Evolutionary conservation across 2,329 filamentous ascomycete genomes (phyloP).

Genomic region (Pseudocercospora pini-densiflorae): DNA sequence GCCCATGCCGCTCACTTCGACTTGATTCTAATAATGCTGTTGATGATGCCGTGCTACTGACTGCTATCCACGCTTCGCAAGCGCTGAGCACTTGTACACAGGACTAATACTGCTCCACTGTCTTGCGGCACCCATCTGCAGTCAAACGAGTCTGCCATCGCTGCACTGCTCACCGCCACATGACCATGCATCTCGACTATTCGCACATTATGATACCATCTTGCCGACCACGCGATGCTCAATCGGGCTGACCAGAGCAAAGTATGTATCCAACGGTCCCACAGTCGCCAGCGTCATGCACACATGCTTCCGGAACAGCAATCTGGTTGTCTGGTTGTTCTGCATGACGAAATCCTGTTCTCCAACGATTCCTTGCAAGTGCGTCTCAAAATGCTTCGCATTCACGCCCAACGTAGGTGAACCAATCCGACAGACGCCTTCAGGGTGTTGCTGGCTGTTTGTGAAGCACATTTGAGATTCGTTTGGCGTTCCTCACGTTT

Average conservation of each 20-base stretch:
- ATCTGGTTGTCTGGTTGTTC: conserved; percentile 6
- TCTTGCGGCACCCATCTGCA: neutral
- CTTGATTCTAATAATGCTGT: neutral
- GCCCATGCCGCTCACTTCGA: no score
- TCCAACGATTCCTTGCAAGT: neutral
- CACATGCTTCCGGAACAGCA: neutral
- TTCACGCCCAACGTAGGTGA: neutral
- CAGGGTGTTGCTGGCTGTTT: neutral
- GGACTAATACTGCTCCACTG: neutral
- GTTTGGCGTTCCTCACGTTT: neutral
- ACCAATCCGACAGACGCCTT: conserved; percentile 1
- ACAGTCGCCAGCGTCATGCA: conserved; percentile 1
- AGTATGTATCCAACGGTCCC: neutral
- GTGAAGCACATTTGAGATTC: conserved; percentile 8
- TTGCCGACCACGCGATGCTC: neutral
- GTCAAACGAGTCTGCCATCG: neutral
- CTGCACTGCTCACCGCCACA: conserved; percentile 5
- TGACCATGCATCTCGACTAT: neutral
- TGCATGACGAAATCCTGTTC: neutral
- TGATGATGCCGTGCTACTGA: neutral
- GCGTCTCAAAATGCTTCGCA: neutral
- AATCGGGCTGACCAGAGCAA: neutral
- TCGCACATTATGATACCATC: neutral
- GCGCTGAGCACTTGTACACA: neutral
- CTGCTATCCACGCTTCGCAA: neutral